Evolutionary conservation across 345 rosid species (phyloP), one percentile per base, ranked within the genome.

Genomic region (Arabidopsis arenosa): DNA sequence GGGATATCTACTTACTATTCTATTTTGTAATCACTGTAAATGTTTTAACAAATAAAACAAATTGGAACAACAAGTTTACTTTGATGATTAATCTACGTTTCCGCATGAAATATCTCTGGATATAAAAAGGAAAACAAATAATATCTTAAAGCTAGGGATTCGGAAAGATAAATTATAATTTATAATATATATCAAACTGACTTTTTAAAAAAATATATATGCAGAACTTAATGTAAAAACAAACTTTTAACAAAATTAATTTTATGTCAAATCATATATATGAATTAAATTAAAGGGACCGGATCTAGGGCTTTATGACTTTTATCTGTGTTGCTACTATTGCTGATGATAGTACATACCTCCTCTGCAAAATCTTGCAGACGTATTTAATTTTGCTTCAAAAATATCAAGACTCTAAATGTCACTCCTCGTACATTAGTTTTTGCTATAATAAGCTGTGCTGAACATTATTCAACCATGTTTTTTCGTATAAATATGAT

Each of bases 261-360:
- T 35, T 49, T 0, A 75, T 53, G 80, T 76, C 64, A 61, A 52
- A 53, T 76, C 49, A 36, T 63, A 47, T 63, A 47, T 49, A 59
- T 32, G 66, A 72, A 66, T 14, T 47, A 4, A 56, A 78, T 45
- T 14, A 41, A 59, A 72, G 63, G 57, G 63, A 44, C 43, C 59
- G 64, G 70, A 66, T 78, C 77, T 72, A 78, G 77, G 81, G 73
- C 30, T 78, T 72, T 72, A 66, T 78, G 77, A 78, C 73, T 70
- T 70, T 70, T 70, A 57, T 70, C 72, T 56, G 48, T 63, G 64
- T 55, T 70, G 71, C 80, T 70, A 52, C 72, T 49, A 57, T n/a
- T 64, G 54, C 73, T 64, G 52, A 33, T 66, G 81, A 78, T 72
- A 72, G 74, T 72, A 72, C 77, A 72, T 28, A 51, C 75, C 49